A percentile compares a stretch with the other conserved stretches of the same genome.
Evolutionary conservation across 768 basidiomycete species (phyloP).

Genomic region (Epithele typhae): DNA sequence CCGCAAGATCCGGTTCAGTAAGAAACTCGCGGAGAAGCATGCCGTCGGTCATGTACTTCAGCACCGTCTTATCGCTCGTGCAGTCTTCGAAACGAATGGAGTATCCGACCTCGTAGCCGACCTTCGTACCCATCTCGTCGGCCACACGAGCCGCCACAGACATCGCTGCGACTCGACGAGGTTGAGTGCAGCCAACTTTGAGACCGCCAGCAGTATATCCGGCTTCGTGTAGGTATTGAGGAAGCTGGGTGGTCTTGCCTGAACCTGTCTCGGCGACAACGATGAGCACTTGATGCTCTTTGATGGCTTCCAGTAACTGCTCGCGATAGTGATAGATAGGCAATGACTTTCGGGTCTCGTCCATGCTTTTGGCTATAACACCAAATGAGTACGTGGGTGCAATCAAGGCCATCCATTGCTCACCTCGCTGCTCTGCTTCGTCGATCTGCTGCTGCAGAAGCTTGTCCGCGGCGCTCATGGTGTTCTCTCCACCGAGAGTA

Average conservation of each 20-base stretch:
- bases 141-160: slow-evolving; percentile 98
- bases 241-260: slow-evolving; percentile 97
- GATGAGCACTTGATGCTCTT: slow-evolving; percentile 90
- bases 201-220: slow-evolving; percentile 86
- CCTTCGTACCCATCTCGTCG: slow-evolving; percentile 96
- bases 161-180: slow-evolving; percentile 98
- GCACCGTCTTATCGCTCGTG: slow-evolving; percentile 96
- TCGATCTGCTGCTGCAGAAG: slow-evolving; percentile 85
- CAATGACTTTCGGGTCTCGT: slow-evolving; percentile 88
- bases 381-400: slow-evolving; percentile 2
- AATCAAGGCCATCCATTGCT: slow-evolving; percentile 19
- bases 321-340: slow-evolving; percentile 91
- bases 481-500: slow-evolving; percentile 60
- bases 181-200: slow-evolving; percentile 96
- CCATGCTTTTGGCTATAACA: slow-evolving; percentile 73
- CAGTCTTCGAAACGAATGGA: slow-evolving; percentile 99
- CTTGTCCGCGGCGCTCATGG: slow-evolving; percentile 80
- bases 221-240: slow-evolving; percentile 97
- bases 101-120: slow-evolving; percentile 99
- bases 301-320: slow-evolving; percentile 82
- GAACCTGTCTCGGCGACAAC: slow-evolving; percentile 99
- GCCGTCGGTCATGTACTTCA: slow-evolving; percentile 99
- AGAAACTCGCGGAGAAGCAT: slow-evolving; percentile 97
- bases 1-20: slow-evolving; percentile 94
- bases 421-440: slow-evolving; percentile 86